phyloP scores from a whole-genome alignment of 2,329 filamentous ascomycete genomes.

The Phaeosphaeria sp. region DNA sequence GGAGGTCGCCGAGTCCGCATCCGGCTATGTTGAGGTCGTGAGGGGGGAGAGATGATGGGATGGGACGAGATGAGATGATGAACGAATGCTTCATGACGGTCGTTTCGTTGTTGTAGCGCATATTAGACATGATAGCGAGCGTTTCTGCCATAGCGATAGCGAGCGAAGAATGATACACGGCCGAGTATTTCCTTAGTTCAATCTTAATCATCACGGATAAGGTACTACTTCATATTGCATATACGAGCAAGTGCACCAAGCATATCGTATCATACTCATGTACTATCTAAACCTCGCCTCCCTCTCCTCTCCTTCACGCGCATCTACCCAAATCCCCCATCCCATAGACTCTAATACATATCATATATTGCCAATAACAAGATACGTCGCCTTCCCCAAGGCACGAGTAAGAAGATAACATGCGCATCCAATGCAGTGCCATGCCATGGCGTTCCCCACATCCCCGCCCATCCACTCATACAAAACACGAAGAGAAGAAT shows the following conservation, averaged over 20 bases:
- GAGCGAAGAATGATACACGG: background rate
- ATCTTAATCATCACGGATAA: no score
- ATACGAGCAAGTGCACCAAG: no score
- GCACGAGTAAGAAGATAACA: background rate
- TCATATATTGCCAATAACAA: background rate
- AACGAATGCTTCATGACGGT: background rate
- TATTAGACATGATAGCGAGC: background rate
- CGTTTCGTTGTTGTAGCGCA: background rate
- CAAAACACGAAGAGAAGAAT: background rate
- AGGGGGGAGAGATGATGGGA: background rate
- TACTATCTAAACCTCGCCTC: background rate
- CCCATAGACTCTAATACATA: background rate
- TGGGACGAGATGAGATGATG: background rate
- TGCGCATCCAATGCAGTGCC: background rate
- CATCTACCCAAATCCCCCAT: background rate
- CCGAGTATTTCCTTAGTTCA: no score
- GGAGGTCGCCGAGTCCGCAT: constrained; percentile 42
- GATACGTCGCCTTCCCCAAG: background rate
- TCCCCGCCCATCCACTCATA: background rate
- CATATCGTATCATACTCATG: no score
- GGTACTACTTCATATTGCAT: no score
- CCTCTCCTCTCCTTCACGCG: no score
- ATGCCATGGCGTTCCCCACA: background rate
- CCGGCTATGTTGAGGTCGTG: constrained; percentile 27
- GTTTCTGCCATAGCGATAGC: background rate